These are phyloP conservation scores for Aquilaria malaccensis DNA, from an alignment of 345 rosid genomes.

Conservation along the genomic window DNA sequence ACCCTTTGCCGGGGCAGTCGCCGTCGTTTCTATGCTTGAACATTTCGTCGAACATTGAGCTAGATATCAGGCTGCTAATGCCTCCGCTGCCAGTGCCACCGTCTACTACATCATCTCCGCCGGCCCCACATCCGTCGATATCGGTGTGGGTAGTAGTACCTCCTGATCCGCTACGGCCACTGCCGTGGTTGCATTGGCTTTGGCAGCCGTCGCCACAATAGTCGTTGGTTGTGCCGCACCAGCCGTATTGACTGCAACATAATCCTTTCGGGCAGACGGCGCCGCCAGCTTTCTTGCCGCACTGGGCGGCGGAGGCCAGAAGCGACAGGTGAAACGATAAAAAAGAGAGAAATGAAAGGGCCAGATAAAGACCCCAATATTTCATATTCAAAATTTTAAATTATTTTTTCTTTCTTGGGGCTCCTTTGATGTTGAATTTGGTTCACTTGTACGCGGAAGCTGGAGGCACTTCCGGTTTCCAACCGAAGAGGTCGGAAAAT, in stretches of 20 bases:
- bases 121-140: not conserved
- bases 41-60: slow-evolving; percentile 32
- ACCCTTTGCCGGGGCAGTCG: slow-evolving; percentile 48
- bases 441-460: no score
- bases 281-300: slow-evolving; percentile 51
- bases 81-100: slow-evolving; percentile 3
- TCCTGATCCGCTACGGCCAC: not conserved
- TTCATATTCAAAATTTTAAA: no score
- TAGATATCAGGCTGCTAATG: slow-evolving; percentile 27
- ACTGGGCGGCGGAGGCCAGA: slow-evolving; percentile 33
- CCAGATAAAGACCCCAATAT: not conserved
- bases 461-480: no score
- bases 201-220: slow-evolving; percentile 51
- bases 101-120: not conserved
- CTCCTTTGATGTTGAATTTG: no score
- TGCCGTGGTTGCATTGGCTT: slow-evolving; percentile 37
- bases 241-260: slow-evolving; percentile 41
- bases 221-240: slow-evolving; percentile 34
- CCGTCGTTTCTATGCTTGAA: slow-evolving; percentile 45
- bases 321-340: not conserved
- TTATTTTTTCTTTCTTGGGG: no score
- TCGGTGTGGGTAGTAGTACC: not conserved
- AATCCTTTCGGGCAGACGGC: slow-evolving; percentile 39
- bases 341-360: slow-evolving; percentile 9
- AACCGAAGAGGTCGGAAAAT: no score